phyloP scores from a whole-genome alignment of 2,329 filamentous ascomycete genomes.

The Aspergillus sojae region DNA sequence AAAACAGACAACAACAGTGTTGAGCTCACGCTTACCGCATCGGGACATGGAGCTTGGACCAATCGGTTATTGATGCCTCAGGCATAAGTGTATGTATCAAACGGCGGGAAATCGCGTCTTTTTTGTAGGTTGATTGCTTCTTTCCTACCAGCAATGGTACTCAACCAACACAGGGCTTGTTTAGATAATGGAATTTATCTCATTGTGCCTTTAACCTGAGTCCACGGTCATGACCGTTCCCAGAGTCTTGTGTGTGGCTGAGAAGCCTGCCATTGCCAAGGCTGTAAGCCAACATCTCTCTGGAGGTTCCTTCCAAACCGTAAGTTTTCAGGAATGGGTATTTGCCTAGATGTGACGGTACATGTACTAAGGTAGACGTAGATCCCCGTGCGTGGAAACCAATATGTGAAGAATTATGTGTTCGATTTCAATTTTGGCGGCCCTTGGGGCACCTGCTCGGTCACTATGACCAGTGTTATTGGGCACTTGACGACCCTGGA shows the following conservation, averaged over 20 bases:
- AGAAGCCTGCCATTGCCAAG: slow-evolving; percentile 94
- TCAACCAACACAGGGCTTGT: not conserved
- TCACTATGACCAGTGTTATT: slow-evolving; percentile 91
- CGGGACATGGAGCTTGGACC: slow-evolving; percentile 4
- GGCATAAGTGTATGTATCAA: not conserved
- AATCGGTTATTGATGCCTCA: not conserved
- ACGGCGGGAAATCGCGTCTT: slow-evolving; percentile 7
- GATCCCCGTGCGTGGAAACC: slow-evolving; percentile 67
- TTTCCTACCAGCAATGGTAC: not conserved
- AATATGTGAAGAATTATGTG: slow-evolving; percentile 90
- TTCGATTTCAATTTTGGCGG: slow-evolving; percentile 86
- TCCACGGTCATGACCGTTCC: slow-evolving; percentile 17
- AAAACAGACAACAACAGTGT: slow-evolving; percentile 12
- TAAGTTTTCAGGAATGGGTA: slow-evolving; percentile 48
- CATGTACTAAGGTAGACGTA: slow-evolving; percentile 42
- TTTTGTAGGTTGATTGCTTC: not conserved
- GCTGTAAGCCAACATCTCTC: slow-evolving; percentile 88
- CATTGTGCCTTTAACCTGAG: not conserved
- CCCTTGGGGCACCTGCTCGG: slow-evolving; percentile 77
- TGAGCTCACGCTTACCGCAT: slow-evolving; percentile 6
- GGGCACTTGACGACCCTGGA: slow-evolving; percentile 84
- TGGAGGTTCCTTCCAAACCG: slow-evolving; percentile 71
- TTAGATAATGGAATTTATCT: not conserved
- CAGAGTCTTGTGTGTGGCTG: slow-evolving; percentile 74
- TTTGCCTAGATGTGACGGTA: slow-evolving; percentile 4